Conservation (phyloP, 2,329 filamentous ascomycete species). For the Xylaria sp. region DNA sequence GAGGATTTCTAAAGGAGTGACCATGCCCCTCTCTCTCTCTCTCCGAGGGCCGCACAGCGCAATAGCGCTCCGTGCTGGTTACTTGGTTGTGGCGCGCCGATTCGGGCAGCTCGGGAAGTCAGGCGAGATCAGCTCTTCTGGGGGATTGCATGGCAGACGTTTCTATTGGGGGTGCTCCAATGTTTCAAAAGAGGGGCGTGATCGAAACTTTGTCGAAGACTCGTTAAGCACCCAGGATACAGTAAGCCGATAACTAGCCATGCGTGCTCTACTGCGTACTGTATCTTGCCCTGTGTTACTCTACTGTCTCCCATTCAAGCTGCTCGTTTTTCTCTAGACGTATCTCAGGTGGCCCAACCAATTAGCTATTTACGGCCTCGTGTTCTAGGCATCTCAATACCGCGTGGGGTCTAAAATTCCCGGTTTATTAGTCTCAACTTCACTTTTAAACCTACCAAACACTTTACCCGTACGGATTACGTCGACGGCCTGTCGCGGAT, state of each 20-base stretch:
- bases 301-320: too few species aligned
- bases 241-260: conserved; percentile 16
- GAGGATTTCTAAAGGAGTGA: conserved; percentile 47
- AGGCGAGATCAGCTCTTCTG: conserved; percentile 12
- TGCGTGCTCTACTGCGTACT: too few species aligned
- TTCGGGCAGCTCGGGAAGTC: conserved; percentile 5
- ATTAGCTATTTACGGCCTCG: background rate
- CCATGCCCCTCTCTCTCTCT: too few species aligned
- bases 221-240: conserved; percentile 6
- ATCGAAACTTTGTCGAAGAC: conserved; percentile 5
- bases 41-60: conserved; percentile 9
- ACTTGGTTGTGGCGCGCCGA: conserved; percentile 15
- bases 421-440: background rate
- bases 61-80: background rate
- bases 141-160: conserved; percentile 1
- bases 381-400: too few species aligned
- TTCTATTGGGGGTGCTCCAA: conserved; percentile 1
- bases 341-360: background rate
- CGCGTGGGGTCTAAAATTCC: conserved; percentile 8
- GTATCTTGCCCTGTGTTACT: too few species aligned
- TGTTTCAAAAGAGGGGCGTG: conserved; percentile 15
- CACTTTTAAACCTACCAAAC: background rate
- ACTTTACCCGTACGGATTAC: background rate
- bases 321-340: too few species aligned
- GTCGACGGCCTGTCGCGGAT: background rate